Evolutionary conservation across 345 rosid species (phyloP).

Genomic region (Punica granatum): DNA sequence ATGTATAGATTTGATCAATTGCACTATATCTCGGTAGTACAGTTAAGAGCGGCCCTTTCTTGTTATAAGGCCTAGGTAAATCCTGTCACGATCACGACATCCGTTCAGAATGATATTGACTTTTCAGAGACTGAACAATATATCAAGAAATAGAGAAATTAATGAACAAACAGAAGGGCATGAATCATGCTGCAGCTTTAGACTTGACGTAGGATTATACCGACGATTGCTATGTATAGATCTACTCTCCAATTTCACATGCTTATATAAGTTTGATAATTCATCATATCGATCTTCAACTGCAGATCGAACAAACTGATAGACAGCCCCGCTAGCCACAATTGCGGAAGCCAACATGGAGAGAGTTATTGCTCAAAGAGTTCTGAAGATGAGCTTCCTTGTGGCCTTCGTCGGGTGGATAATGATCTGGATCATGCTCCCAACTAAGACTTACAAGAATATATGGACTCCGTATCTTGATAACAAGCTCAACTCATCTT

Average conservation of each 20-base stretch:
- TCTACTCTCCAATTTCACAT: too few species aligned
- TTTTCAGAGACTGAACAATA: neutral
- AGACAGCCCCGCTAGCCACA: too few species aligned
- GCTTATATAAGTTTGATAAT: too few species aligned
- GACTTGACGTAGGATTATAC: neutral
- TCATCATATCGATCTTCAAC: too few species aligned
- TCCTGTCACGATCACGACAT: too few species aligned
- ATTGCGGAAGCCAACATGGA: too few species aligned
- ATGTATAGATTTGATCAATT: too few species aligned
- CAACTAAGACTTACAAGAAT: constrained; percentile 38
- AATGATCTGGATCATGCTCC: constrained; percentile 61
- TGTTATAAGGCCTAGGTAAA: too few species aligned
- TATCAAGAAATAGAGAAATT: neutral
- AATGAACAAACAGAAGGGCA: neutral
- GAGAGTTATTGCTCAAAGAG: neutral
- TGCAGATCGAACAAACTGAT: too few species aligned
- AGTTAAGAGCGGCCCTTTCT: too few species aligned
- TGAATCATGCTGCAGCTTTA: constrained; percentile 7
- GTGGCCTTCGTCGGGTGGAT: constrained; percentile 42
- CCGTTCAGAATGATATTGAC: too few species aligned
- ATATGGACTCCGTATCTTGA: constrained; percentile 37
- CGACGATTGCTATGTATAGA: neutral
- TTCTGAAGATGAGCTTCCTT: constrained; percentile 2
- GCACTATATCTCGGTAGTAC: too few species aligned
- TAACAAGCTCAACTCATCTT: constrained; percentile 32